Conservation (phyloP, 75 land plant genomes). For the Picea glauca region DNA sequence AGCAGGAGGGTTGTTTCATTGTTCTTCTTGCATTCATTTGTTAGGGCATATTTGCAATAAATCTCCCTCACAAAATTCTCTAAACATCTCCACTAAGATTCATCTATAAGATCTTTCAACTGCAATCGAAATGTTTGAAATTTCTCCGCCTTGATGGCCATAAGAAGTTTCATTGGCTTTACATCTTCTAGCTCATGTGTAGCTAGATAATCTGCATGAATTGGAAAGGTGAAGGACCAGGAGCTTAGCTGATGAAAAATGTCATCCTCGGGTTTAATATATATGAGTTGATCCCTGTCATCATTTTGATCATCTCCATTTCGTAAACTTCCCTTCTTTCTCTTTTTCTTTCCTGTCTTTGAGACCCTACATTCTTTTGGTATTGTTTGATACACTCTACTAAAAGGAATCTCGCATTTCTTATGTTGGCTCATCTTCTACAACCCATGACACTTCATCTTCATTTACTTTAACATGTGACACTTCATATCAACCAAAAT, state of each 20-base stretch:
- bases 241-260: slow-evolving; percentile 71
- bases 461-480: too few species aligned
- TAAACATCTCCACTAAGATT: slow-evolving; percentile 10
- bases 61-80: too few species aligned
- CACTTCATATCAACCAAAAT: not conserved
- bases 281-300: slow-evolving; percentile 42
- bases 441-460: slow-evolving; percentile 93
- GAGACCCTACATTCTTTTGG: not conserved
- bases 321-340: slow-evolving; percentile 13
- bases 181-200: slow-evolving; percentile 62
- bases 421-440: slow-evolving; percentile 95
- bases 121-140: slow-evolving; percentile 31
- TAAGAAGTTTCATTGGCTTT: slow-evolving; percentile 54
- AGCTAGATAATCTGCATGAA: slow-evolving; percentile 30
- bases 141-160: slow-evolving; percentile 54
- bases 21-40: too few species aligned
- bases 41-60: too few species aligned
- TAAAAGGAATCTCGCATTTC: slow-evolving; percentile 59
- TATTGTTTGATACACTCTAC: slow-evolving; percentile 48
- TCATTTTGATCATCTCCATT: slow-evolving; percentile 4
- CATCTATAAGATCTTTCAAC: slow-evolving; percentile 34
- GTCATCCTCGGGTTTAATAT: slow-evolving; percentile 83
- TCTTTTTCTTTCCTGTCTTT: not conserved
- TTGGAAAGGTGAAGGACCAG: slow-evolving; percentile 72
- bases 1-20: too few species aligned